These are phyloP conservation scores for Trichophyton benhamiae DNA, from an alignment of 2,329 filamentous ascomycete species.

Conservation along the genomic window DNA sequence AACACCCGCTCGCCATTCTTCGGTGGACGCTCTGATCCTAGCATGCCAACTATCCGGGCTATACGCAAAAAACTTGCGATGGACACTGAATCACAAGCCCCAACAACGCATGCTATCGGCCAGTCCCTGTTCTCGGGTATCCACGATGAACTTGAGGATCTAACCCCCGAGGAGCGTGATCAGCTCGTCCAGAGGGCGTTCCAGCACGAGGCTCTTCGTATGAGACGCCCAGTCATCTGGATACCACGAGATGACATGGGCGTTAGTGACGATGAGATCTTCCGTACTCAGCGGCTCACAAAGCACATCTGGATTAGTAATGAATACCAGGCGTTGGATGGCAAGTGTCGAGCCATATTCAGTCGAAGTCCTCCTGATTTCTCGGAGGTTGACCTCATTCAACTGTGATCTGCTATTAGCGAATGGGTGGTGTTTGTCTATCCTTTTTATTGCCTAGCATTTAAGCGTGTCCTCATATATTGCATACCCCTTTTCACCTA, in stretches of 20 bases:
- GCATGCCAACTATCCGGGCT: conserved; percentile 23
- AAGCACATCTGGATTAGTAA: conserved; percentile 86
- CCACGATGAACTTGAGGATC: conserved; percentile 86
- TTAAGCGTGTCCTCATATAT: not conserved
- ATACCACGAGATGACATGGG: conserved; percentile 84
- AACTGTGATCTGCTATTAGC: conserved; percentile 40
- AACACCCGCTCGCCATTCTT: conserved; percentile 32
- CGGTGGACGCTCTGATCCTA: conserved; percentile 23
- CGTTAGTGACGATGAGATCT: conserved; percentile 82
- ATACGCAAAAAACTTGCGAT: conserved; percentile 27
- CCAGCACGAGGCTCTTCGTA: conserved; percentile 75
- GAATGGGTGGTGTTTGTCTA: not conserved
- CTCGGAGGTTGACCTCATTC: conserved; percentile 75
- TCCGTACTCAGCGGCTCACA: conserved; percentile 61
- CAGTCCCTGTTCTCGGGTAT: conserved; percentile 76
- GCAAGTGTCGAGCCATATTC: conserved; percentile 70
- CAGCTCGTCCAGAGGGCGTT: conserved; percentile 76
- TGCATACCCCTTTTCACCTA: not conserved
- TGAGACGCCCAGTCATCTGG: conserved; percentile 80
- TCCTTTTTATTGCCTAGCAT: not conserved
- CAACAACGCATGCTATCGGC: conserved; percentile 47
- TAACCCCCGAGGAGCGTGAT: conserved; percentile 82
- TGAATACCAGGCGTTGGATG: conserved; percentile 77
- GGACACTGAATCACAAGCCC: conserved; percentile 59
- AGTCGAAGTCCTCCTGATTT: conserved; percentile 79